phyloP scores from a whole-genome alignment of 1,284 basidiomycete genomes.

The Pseudozyma sp. region DNA sequence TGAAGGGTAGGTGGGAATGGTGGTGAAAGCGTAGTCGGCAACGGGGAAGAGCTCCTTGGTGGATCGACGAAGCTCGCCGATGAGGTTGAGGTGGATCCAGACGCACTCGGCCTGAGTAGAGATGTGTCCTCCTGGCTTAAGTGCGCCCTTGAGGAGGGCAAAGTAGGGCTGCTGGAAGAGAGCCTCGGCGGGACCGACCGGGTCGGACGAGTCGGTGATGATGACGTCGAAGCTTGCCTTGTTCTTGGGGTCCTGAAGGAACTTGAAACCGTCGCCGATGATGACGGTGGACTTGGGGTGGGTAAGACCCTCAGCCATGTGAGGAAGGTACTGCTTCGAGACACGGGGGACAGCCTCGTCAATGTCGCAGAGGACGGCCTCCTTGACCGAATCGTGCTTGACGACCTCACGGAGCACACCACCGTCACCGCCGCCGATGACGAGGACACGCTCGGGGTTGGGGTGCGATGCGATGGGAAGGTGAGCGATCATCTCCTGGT shows the following conservation, averaged over 20 bases:
- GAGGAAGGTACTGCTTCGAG: slow-evolving; percentile 90
- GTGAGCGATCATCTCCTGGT: slow-evolving; percentile 99
- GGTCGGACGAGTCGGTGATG: slow-evolving; percentile 97
- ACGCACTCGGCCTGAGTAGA: slow-evolving; percentile 96
- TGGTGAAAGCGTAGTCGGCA: slow-evolving; percentile 92
- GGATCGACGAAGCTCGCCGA: slow-evolving; percentile 80
- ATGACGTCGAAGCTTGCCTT: slow-evolving; percentile 88
- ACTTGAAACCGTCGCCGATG: slow-evolving; percentile 97
- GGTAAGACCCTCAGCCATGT: slow-evolving; percentile 88
- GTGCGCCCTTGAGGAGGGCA: slow-evolving; percentile 88
- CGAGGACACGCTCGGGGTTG: slow-evolving; percentile 93
- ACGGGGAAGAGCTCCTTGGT: slow-evolving; percentile 84
- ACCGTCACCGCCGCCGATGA: slow-evolving; percentile 87
- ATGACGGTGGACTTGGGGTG: slow-evolving; percentile 87
- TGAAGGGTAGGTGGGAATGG: slow-evolving; percentile 96
- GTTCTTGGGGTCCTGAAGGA: slow-evolving; percentile 87
- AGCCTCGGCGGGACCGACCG: slow-evolving; percentile 92
- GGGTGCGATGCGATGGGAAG: slow-evolving; percentile 94
- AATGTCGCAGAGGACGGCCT: slow-evolving; percentile 96
- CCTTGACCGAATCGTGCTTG: slow-evolving; percentile 90
- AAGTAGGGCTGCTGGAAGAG: slow-evolving; percentile 99
- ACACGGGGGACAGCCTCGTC: slow-evolving; percentile 98
- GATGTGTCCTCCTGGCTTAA: slow-evolving; percentile 90
- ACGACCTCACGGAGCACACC: slow-evolving; percentile 92
- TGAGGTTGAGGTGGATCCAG: slow-evolving; percentile 93